Conservation (phyloP, 78 protist species). For the Paratrimastix pyriformis region DNA sequence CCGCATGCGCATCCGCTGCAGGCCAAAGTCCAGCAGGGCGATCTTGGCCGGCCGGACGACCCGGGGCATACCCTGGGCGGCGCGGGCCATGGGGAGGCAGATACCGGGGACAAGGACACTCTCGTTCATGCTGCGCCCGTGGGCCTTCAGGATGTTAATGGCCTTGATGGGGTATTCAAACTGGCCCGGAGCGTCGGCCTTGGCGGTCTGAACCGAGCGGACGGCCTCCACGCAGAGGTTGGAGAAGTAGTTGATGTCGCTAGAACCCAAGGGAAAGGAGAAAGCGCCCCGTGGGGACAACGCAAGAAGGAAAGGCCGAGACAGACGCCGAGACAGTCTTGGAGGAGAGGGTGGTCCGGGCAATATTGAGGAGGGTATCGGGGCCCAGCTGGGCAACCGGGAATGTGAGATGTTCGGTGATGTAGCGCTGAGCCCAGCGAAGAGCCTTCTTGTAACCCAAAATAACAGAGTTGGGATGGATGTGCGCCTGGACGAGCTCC, state of each 20-base stretch:
- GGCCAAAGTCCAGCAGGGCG: conserved; percentile 89
- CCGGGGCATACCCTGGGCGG: conserved; percentile 88
- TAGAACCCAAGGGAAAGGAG: background rate
- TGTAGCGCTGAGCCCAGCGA: conserved; percentile 74
- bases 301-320: background rate
- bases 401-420: conserved; percentile 39
- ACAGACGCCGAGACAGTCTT: conserved; percentile 22
- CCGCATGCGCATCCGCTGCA: conserved; percentile 62
- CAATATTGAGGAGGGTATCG: conserved; percentile 78
- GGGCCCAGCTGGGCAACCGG: conserved; percentile 54
- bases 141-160: conserved; percentile 87
- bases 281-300: background rate
- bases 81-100: conserved; percentile 81
- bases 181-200: conserved; percentile 54
- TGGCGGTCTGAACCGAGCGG: conserved; percentile 51
- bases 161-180: conserved; percentile 77
- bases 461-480: conserved; percentile 97
- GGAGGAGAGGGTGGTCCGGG: conserved; percentile 90
- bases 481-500: conserved; percentile 71
- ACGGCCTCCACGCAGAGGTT: conserved; percentile 85
- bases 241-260: conserved; percentile 80
- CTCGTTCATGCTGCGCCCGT: conserved; percentile 79
- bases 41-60: conserved; percentile 76
- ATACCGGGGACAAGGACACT: conserved; percentile 69
- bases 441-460: conserved; percentile 86